These are phyloP conservation scores for Plasmodium falciparum DNA, from an alignment of 169 alveolate species.

Conservation along the genomic window DNA sequence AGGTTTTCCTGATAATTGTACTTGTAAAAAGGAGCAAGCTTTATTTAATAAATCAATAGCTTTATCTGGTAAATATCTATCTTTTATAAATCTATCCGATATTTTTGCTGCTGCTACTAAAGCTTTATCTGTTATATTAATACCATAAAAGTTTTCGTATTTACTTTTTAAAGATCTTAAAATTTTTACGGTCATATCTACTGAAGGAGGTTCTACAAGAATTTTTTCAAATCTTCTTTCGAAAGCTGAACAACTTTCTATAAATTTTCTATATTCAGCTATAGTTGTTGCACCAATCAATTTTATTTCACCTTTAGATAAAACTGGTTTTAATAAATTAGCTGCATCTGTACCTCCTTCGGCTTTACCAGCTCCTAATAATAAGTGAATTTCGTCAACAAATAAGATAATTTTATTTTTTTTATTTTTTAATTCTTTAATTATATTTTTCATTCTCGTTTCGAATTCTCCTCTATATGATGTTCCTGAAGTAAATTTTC, in stretches of 20 bases:
- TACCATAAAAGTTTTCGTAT: slow-evolving; percentile 73
- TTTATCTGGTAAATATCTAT: slow-evolving; percentile 79
- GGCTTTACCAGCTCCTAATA: slow-evolving; percentile 79
- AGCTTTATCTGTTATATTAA: slow-evolving; percentile 78
- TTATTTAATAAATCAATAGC: slow-evolving; percentile 81
- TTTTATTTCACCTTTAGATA: slow-evolving; percentile 77
- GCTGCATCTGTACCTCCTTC: slow-evolving; percentile 80
- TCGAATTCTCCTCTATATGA: slow-evolving; percentile 78
- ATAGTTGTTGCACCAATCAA: slow-evolving; percentile 81
- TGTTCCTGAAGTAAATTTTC: slow-evolving; percentile 72
- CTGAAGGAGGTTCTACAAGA: slow-evolving; percentile 75
- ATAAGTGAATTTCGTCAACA: slow-evolving; percentile 80
- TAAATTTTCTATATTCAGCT: slow-evolving; percentile 77
- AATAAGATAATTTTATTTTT: slow-evolving; percentile 76
- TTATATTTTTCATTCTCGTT: slow-evolving; percentile 76
- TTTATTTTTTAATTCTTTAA: slow-evolving; percentile 69
- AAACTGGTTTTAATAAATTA: slow-evolving; percentile 78
- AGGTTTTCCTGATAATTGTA: slow-evolving; percentile 72
- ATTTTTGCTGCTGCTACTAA: slow-evolving; percentile 77
- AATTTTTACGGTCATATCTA: slow-evolving; percentile 69
- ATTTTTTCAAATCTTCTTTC: slow-evolving; percentile 81
- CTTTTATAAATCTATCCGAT: slow-evolving; percentile 77
- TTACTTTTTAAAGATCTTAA: slow-evolving; percentile 75
- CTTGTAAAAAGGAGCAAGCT: slow-evolving; percentile 77
- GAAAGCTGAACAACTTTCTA: slow-evolving; percentile 80